Evolutionary conservation across 2,329 filamentous ascomycete species (phyloP), one percentile per base, ranked within the genome.

Genomic region (Cercospora sojina): DNA sequence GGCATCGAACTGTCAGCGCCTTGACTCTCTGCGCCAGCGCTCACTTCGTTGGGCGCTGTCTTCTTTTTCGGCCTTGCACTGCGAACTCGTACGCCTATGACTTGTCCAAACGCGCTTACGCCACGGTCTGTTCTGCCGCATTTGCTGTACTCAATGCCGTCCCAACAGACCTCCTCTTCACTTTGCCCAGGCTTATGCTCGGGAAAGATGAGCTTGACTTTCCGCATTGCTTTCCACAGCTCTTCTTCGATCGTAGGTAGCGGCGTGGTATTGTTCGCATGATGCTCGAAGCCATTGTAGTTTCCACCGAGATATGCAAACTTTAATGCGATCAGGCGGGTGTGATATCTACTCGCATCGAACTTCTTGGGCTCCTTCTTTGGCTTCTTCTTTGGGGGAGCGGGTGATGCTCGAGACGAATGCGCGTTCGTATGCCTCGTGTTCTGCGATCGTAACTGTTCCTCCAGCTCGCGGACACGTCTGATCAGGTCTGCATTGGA

Each of bases 101-200:
- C 95, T 81, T 99, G 95, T 0, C 95, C 95, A 81, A 99, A 99
- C 3, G 95, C 93, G 79, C 93, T 97, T 38, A 99, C 95, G 12
- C 95, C 95, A 62, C 88, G 85, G 77, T 99, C 95, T 18, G 95
- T 99, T 69, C 95, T 85, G 1, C 95, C 95, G 75, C 94, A 97
- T 79, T 99, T 99, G 38, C 91, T 93, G 79, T 98, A 99, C 68
- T 96, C 91, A 78, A 88, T 93, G 7, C 89, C 89, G 35, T 91
- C 88, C 85, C 92, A 97, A 78, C 91, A 90, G 27, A 97, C 79
- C 38, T 80, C 78, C 9, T 87, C 83, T 18, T 81, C 79, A 60
- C 51, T 74, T 56, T 70, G 67, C 18, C 75, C 71, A 2, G 67
- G 71, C 61, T 73, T 71, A 9, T 72, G 70, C 10, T 85, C 81